Evolutionary conservation across 2,329 filamentous ascomycete genomes (phyloP).

Genomic region (Rachicladosporium sp.): DNA sequence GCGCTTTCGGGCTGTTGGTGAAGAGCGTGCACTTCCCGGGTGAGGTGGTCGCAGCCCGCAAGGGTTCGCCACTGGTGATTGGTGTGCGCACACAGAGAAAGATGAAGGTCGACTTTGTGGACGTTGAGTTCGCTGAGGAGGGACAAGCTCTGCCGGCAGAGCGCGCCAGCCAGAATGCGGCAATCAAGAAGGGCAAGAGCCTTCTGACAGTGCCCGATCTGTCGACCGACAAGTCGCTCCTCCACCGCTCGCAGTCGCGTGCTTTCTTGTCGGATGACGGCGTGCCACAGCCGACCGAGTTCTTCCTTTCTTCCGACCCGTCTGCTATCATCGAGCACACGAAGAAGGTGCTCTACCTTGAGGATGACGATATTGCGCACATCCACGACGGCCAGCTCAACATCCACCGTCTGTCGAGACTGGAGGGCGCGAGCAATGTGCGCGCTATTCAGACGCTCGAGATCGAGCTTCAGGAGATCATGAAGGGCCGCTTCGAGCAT

Average conservation of each 20-base stretch:
- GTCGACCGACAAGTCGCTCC: conserved; percentile 94
- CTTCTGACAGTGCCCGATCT: conserved; percentile 57
- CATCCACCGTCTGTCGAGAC: conserved; percentile 96
- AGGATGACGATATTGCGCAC: conserved; percentile 98
- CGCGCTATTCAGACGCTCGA: conserved; percentile 97
- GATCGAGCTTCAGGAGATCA: conserved; percentile 98
- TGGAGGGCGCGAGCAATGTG: conserved; percentile 93
- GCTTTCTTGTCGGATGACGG: conserved; percentile 98
- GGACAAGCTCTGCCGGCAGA: conserved; percentile 75
- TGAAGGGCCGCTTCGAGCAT: conserved; percentile 99
- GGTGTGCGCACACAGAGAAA: conserved; percentile 94
- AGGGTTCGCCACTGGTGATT: conserved; percentile 94
- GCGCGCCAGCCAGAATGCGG: conserved; percentile 89
- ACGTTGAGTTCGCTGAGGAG: conserved; percentile 92
- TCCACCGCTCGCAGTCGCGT: conserved; percentile 95
- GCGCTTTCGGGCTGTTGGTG: conserved; percentile 90
- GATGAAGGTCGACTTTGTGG: conserved; percentile 99
- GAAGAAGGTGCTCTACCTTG: conserved; percentile 99
- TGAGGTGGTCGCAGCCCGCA: conserved; percentile 93
- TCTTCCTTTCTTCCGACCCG: conserved; percentile 97
- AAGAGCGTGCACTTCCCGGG: conserved; percentile 98
- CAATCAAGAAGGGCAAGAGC: conserved; percentile 66
- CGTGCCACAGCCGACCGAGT: conserved; percentile 94
- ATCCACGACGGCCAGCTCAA: conserved; percentile 98
- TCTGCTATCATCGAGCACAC: conserved; percentile 99